Evolutionary conservation across 108 stramenopile genomes (phyloP), one percentile per base, ranked within the genome.

Genomic region (Seminavis robusta): DNA sequence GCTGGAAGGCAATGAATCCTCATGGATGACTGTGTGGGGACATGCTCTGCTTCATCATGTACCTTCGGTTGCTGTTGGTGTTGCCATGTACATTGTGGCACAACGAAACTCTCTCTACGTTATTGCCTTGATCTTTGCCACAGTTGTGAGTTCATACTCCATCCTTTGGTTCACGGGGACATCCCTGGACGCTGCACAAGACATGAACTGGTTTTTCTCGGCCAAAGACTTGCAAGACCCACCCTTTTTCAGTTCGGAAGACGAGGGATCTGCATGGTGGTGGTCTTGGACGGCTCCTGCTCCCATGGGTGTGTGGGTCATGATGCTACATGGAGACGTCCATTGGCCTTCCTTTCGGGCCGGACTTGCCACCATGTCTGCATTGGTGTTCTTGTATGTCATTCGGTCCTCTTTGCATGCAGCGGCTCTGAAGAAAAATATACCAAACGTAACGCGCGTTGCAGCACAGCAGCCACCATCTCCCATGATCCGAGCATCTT

Each of bases 361-460:
- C 16, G 90, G 83, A 15, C 24, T 85, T 28, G 30, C 50, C 17
- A 57, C 66, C 32, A 67, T 71, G 26, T 40, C 79, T 42, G 83
- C 90, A 20, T 65, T 91, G 79, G 76, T 71, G 4, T 51, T 87
- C 29, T 68, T 91, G 38, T 87, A 87, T 50, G 37, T 91, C 32
- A 31, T 91, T 20, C 81, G 90, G 8, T 81, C 66, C 33, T 85
- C 83, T 9, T 45, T 91, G 9, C 85, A 87, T 64, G 81, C 70
- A 4, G 34, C 71, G 1, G 70, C 79, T 10, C 48, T 88, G 9
- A 79, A 69, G 31, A 82, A 82, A 52, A 84, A 80, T 64, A 30
- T 75, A 16, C 30, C 33, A 3, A 80, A 72, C n/a, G n/a, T n/a
- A n/a, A n/a, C n/a, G n/a, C n/a, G n/a, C n/a, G n/a, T n/a, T n/a